Conservation (phyloP, 129 eudicot genomes). For the Calendula officinalis region DNA sequence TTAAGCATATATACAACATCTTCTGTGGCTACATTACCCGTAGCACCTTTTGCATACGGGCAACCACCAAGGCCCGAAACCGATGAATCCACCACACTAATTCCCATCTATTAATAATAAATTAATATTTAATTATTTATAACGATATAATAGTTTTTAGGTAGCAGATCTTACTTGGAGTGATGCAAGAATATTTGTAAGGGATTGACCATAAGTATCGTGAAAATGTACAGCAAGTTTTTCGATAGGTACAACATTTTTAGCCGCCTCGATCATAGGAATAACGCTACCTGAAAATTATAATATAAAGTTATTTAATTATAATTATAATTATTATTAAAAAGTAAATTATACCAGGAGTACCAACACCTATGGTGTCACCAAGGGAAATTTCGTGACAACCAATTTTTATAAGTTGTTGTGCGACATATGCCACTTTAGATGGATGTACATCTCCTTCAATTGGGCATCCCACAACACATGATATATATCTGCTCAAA, state of each 20-base stretch:
- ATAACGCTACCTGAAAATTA: neutral
- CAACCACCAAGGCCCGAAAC: slow-evolving; percentile 3
- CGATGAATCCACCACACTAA: neutral
- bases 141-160: neutral
- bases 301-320: neutral
- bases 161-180: neutral
- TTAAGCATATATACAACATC: slow-evolving; percentile 6
- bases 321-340: too few species aligned
- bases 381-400: slow-evolving; percentile 5
- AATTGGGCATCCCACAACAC: slow-evolving; percentile 4
- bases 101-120: neutral
- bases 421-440: slow-evolving; percentile 7
- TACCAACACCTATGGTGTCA: slow-evolving; percentile 3
- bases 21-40: slow-evolving; percentile 1
- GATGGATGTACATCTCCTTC: neutral
- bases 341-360: neutral
- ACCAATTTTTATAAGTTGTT: neutral
- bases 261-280: neutral
- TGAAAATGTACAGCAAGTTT: slow-evolving; percentile 7
- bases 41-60: slow-evolving; percentile 5
- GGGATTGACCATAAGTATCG: slow-evolving; percentile 3
- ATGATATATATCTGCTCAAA: neutral
- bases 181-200: neutral
- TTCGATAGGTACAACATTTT: neutral
- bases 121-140: neutral